Percentiles rank a stretch among this genome's conserved stretches.
These are phyloP conservation scores for Dryadomyces sulphureus DNA, from an alignment of 2,329 filamentous ascomycete genomes.

Conservation along the genomic window DNA sequence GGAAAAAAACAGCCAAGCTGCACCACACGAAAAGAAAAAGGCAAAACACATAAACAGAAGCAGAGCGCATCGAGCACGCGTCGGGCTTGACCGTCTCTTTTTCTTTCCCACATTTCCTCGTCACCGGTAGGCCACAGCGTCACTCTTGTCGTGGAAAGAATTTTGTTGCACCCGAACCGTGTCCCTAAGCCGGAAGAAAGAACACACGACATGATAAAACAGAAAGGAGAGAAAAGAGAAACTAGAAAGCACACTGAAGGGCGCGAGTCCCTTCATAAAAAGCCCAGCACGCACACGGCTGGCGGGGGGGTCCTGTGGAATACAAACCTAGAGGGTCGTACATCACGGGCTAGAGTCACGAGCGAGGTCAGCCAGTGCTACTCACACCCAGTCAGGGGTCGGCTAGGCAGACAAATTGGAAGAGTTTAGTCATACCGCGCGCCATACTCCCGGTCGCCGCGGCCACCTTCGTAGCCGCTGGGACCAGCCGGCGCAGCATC, in stretches of 20 bases:
- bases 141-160: conserved; percentile 1
- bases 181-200: conserved; percentile 4
- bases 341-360: neutral
- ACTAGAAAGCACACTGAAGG: neutral
- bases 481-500: conserved; percentile 18
- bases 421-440: conserved; percentile 17
- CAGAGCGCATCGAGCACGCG: neutral
- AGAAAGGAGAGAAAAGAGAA: neutral
- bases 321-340: neutral
- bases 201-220: neutral
- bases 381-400: neutral
- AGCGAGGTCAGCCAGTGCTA: neutral
- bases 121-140: neutral
- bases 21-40: neutral
- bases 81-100: neutral
- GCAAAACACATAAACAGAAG: neutral
- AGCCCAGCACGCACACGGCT: neutral
- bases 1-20: neutral
- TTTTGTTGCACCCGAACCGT: conserved; percentile 3
- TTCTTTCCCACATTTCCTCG: neutral
- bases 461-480: conserved; percentile 25
- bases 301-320: neutral
- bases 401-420: neutral
- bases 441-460: conserved; percentile 28
- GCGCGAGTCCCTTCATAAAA: neutral